Evolutionary conservation across 2,329 filamentous ascomycete species (phyloP), one percentile per base, ranked within the genome.

Genomic region (Alternaria gansuensis): DNA sequence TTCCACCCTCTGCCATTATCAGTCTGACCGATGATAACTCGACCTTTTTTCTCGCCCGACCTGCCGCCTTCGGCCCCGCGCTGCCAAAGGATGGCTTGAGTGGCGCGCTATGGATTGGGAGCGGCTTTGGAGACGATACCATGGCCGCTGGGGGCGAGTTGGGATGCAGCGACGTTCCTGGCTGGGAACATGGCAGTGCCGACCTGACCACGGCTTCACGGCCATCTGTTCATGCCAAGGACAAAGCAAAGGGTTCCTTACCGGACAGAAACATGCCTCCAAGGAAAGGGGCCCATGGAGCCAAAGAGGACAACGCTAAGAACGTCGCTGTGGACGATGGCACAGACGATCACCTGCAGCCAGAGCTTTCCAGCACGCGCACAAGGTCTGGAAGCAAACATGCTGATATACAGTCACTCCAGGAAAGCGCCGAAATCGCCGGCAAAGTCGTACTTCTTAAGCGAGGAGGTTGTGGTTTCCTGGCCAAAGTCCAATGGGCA

Each of bases 21-120:
- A 97, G 92, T 77, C 85, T 99, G 62, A 97, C 93, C 72, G 93
- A 98, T 78, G 95, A 99, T 79, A 99, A 99, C 78, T 97, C 92
- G 67, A 99, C 95, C 11, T 96, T 96, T 68, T 99, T 99, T 80
- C 84, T 96, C 54, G 93, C 95, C 41, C 86, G 95, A 48, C 95
- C 95, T 59, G 95, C 95, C 52, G 93, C 92, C 37, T 99, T 98
- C 79, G 95, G 95, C 0, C 92, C 95, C 4, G 81, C 86, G 37
- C 81, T 99, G 37, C 91, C 91, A 0, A 77, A 82, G 11, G 87
- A 85, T 57, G 94, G 95, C 26, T 80, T 98, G 64, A 96, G 91
- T 72, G 93, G 93, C 14, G 90, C 93, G 74, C 82, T 99, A 51
- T 98, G 94, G 94, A 90, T 97, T 55, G 94, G 94, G 4, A 94